These are phyloP conservation scores for Irpex rosettiformis DNA, from an alignment of 1,284 basidiomycete species.

Conservation along the genomic window DNA sequence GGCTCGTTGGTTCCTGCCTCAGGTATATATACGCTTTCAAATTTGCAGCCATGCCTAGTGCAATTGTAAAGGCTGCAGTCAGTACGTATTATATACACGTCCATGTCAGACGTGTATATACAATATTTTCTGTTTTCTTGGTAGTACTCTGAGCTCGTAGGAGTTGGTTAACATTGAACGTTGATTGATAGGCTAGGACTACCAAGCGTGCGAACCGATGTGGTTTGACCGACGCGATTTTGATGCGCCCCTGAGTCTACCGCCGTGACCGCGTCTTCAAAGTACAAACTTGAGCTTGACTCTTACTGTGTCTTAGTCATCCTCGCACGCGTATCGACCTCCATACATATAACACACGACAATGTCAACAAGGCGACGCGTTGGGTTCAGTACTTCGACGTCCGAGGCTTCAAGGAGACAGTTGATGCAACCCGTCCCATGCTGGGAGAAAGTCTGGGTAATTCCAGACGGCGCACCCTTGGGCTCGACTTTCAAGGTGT, in stretches of 20 bases:
- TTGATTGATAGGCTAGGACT: too few species aligned
- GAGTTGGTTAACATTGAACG: too few species aligned
- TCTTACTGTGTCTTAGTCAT: too few species aligned
- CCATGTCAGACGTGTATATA: background rate
- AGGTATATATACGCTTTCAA: conserved; percentile 5
- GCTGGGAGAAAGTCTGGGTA: conserved; percentile 73
- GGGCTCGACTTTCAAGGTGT: conserved; percentile 59
- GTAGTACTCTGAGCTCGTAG: too few species aligned
- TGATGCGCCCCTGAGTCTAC: background rate
- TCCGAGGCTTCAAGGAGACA: conserved; percentile 76
- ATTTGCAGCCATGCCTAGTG: background rate
- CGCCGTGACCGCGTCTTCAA: background rate
- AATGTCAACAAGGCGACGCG: conserved; percentile 70
- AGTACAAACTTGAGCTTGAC: too few species aligned
- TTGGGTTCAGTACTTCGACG: conserved; percentile 69
- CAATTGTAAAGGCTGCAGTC: background rate
- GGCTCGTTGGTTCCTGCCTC: conserved; percentile 7
- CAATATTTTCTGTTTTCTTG: background rate
- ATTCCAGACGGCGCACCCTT: conserved; percentile 48
- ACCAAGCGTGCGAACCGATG: background rate
- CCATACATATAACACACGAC: background rate
- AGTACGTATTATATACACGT: background rate
- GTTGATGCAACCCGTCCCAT: conserved; percentile 76
- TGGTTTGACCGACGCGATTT: conserved; percentile 1
- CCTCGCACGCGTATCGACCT: background rate